Base-by-base conservation (phyloP, 2,329 filamentous ascomycete genomes). In the Pseudogymnoascus sp. region DNA sequence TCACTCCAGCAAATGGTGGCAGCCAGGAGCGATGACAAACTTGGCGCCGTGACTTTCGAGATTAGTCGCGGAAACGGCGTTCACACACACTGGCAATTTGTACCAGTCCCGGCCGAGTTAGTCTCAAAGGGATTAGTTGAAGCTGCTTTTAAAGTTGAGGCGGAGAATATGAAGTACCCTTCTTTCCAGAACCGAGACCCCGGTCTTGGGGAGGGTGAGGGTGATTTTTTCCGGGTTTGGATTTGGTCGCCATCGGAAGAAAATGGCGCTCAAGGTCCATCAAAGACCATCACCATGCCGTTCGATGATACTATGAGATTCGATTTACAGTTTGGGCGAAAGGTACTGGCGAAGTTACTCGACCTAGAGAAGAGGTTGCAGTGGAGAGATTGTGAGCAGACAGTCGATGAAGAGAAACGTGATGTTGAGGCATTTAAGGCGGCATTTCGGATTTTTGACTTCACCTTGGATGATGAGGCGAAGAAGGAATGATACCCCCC, bases 21-120 rank as follows among this genome's bases (percentile, higher is more conserved):
- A n/a, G 75, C 73, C 79, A 77, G 62, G 72, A 76, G 69, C 76
- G 41, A 67, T 12, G 72, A 82, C 64, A 81, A 82, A 65, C 83
- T 97, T 1, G 94, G 93, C 14, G 83, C 86, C 2, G 88, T 97
- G 1, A 94, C 91, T 0, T 99, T 91, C 85, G 94, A 97, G 75
- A 92, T 99, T 68, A 93, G 87, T 71, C 87, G 91, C 58, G 80
- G 80, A 4, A 82, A 83, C 59, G 91, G 94, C 60, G 86, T 97
- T 61, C 94, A 99, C 71, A 81, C 87, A 1, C 93, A 97, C 70
- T 97, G 92, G 94, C 95, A 99, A 74, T 88, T 95, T 67, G 77
- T 97, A 30, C 91, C 94, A 0, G 78, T 95, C 0, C 83, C 88
- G 0, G 77, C 82, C 0, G 80, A 88, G 8, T 76, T 90, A 47